A percentile compares a stretch with the other conserved stretches of the same genome.
Evolutionary conservation across 1,284 basidiomycete species (phyloP).

Genomic region (Leccinum huronense): DNA sequence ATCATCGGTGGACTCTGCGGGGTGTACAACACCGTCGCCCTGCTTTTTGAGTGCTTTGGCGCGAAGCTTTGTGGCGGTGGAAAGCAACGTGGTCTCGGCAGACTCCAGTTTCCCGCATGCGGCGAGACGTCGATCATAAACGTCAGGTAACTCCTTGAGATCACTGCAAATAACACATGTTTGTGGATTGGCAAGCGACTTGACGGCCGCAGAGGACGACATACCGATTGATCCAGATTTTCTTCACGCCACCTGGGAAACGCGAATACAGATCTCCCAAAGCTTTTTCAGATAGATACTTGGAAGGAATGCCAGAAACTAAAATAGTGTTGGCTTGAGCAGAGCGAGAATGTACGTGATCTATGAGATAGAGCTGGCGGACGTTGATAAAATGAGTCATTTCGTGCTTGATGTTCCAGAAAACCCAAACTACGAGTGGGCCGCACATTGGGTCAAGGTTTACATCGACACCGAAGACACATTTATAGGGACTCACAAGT

Average conservation of each 20-base stretch:
- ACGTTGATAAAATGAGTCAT: slow-evolving; percentile 78
- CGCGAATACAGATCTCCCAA: slow-evolving; percentile 68
- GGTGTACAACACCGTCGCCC: slow-evolving; percentile 19
- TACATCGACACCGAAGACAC: neutral
- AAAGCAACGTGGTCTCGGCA: slow-evolving; percentile 77
- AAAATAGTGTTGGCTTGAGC: slow-evolving; percentile 88
- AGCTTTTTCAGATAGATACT: slow-evolving; percentile 66
- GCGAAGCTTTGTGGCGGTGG: slow-evolving; percentile 68
- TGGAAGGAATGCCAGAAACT: slow-evolving; percentile 84
- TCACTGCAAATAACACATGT: slow-evolving; percentile 40
- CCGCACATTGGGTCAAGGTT: slow-evolving; percentile 4
- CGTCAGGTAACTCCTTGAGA: slow-evolving; percentile 79
- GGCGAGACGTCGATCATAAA: slow-evolving; percentile 75
- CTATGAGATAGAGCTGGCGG: slow-evolving; percentile 85
- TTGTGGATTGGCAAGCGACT: neutral
- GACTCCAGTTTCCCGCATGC: slow-evolving; percentile 81
- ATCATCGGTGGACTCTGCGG: slow-evolving; percentile 24
- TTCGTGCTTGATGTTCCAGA: slow-evolving; percentile 79
- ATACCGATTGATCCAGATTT: slow-evolving; percentile 85
- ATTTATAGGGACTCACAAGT: slow-evolving; percentile 57
- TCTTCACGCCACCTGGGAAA: slow-evolving; percentile 82
- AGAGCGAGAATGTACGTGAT: slow-evolving; percentile 65
- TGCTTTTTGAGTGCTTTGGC: slow-evolving; percentile 48
- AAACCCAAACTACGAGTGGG: slow-evolving; percentile 67
- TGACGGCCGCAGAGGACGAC: slow-evolving; percentile 9